Percentiles rank a stretch among this genome's conserved stretches.
Conservation (phyloP, 805 yeast genomes). For the Jamesozyma jinghongensis region DNA sequence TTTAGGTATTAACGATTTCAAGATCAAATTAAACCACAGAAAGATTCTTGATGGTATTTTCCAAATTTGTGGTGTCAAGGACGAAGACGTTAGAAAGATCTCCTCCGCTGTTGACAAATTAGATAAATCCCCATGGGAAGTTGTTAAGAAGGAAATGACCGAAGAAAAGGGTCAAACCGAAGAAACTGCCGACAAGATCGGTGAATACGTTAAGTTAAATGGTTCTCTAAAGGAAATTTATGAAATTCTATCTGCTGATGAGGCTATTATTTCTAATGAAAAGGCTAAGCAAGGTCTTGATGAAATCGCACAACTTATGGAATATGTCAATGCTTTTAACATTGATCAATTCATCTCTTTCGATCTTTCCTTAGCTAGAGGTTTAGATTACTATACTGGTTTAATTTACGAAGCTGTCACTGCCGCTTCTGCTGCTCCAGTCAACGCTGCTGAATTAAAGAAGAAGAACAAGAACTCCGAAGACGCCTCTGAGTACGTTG, state of each 20-base stretch:
- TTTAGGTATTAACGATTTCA: conserved; percentile 81
- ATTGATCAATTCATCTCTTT: conserved; percentile 61
- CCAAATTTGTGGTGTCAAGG: conserved; percentile 88
- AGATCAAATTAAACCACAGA: conserved; percentile 89
- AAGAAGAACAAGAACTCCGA: conserved; percentile 42
- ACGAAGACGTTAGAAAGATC: conserved; percentile 86
- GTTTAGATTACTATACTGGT: conserved; percentile 96
- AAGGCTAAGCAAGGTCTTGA: conserved; percentile 72
- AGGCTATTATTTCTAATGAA: conserved; percentile 50
- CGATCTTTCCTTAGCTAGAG: conserved; percentile 93
- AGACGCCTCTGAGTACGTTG: conserved; percentile 93
- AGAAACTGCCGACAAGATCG: conserved; percentile 88
- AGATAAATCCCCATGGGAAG: conserved; percentile 94
- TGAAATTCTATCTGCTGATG: conserved; percentile 46
- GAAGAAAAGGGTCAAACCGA: conserved; percentile 85
- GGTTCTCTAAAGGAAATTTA: conserved; percentile 67
- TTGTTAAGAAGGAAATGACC: conserved; percentile 82
- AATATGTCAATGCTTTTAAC: conserved; percentile 76
- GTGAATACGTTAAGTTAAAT: conserved; percentile 77
- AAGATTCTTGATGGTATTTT: conserved; percentile 94
- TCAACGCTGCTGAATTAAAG: conserved; percentile 60
- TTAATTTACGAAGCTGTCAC: conserved; percentile 95
- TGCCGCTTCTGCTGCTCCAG: conserved; percentile 91
- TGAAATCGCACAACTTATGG: conserved; percentile 69
- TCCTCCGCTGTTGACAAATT: conserved; percentile 95